Evolutionary conservation across 768 basidiomycete species (phyloP), one percentile per base, ranked within the genome.

Genomic region (Lactarius quietus): DNA sequence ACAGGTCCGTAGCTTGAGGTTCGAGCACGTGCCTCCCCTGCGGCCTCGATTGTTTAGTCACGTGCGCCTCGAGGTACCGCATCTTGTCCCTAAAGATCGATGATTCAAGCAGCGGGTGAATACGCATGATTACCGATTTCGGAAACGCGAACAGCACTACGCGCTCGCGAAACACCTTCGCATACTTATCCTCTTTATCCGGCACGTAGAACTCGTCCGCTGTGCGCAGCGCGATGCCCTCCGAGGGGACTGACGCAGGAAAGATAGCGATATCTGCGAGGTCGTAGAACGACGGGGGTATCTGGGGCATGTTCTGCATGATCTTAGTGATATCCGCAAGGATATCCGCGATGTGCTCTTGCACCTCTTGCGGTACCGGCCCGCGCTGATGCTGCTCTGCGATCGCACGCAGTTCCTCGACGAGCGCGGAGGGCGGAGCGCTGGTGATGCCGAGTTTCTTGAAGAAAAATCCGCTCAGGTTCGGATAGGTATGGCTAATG

Each of bases 131-230:
- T 6, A 8, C 39, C 8, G 70, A 59, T 1, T 57, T 59, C 0
- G 67, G 62, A 5, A 71, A 56, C 0, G 63, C 64, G 28, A 71
- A 57, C 12, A 71, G 54, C 31, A 57, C 43, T 8, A 71, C 70
- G 1, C 29, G 41, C 0, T 39, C 48, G 15, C 62, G 57, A 48
- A 70, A 71, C 51, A 62, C 53, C 7, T 64, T 43, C 3, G 63
- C 65, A 29, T 65, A 65, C 41, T 61, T 68, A 8, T 68, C 60
- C 29, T 35, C 35, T 58, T 51, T 61, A 28, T 74, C 73, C 3
- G 72, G 72, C 6, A 71, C 31, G 56, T 72, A 74, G 58, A 74
- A 70, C 10, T 36, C 56, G 12, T 71, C 60, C 7, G 39, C 57
- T 12, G 53, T 28, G 12, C 57, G 57, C n/a, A 65, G 36, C 3